Base-by-base conservation (phyloP, 768 basidiomycete genomes). In the Sistotremastrum niveocremeum region DNA sequence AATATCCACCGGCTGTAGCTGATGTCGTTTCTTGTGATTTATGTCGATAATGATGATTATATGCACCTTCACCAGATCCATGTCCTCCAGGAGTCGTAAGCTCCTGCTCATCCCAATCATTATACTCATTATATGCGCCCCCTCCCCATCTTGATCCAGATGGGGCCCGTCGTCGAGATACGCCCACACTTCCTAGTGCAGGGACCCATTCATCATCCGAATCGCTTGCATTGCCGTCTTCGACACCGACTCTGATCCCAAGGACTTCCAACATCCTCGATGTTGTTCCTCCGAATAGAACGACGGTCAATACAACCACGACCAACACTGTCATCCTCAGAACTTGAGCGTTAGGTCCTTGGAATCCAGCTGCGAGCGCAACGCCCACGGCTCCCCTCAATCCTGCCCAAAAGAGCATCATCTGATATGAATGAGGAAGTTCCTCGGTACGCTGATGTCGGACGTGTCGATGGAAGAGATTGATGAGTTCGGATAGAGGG, bases 341-440 rank as follows among this genome's bases (percentile, higher is more conserved):
- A 37, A 86, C 88, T 54, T 88, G 79, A 0, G 89, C 89, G 57
- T 94, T 94, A 31, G 78, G 72, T n/a, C 95, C 94, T 47, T 81
- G 81, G 70, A 99, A 94, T 2, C 93, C 93, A 2, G 90, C 86
- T 1, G 95, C 95, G 32, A 99, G 76, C 3, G 95, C 95, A 20
- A 99, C 95, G 36, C 95, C 95, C 38, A 99, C 95, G 0, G 95
- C 95, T 34, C 95, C 95, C 31, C 95, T 73, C 45, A 99, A 66
- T 4, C 94, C 94, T 1, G 94, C 94, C 95, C 94, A 99, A 65
- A 98, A 98, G 10, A 98, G 67, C 91, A 98, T 95, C 88, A 98
- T 94, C 56, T 97, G 93, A 57, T 99, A 97, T 7, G 90, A 91
- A 62, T 98, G 93, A 1, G 95, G 93, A 4, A 99, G 68, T 54